Percentiles rank a stretch among this genome's conserved stretches.
Evolutionary conservation across 495 filamentous ascomycete species (phyloP).

Genomic region (Hypomontagnella submonticulosa): DNA sequence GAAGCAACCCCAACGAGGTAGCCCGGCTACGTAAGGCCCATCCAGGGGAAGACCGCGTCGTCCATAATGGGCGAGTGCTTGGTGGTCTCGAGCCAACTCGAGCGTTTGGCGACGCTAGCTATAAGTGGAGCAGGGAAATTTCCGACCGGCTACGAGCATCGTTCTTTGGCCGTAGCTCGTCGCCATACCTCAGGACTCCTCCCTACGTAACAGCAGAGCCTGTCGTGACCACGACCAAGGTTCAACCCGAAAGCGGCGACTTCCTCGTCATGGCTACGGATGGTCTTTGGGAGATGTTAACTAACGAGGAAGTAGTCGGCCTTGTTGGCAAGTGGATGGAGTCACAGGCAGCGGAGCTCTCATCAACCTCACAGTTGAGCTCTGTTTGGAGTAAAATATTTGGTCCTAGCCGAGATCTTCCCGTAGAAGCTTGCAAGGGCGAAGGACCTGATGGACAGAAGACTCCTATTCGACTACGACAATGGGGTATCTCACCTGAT

Average conservation of each 20-base stretch:
- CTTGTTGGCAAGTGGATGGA: slow-evolving; percentile 98
- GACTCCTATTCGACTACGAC: slow-evolving; percentile 83
- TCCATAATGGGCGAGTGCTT: slow-evolving; percentile 87
- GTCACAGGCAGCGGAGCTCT: slow-evolving; percentile 64
- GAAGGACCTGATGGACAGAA: slow-evolving; percentile 63
- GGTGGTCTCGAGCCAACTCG: slow-evolving; percentile 91
- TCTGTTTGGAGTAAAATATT: slow-evolving; percentile 68
- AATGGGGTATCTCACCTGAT: slow-evolving; percentile 79
- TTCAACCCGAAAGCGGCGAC: slow-evolving; percentile 89
- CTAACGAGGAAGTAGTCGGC: slow-evolving; percentile 97
- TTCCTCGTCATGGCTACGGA: slow-evolving; percentile 98
- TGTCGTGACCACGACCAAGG: slow-evolving; percentile 91
- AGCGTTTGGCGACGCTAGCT: slow-evolving; percentile 94
- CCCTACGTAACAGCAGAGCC: slow-evolving; percentile 99
- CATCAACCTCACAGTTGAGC: slow-evolving; percentile 51
- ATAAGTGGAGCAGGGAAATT: slow-evolving; percentile 92
- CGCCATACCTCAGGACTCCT: slow-evolving; percentile 81
- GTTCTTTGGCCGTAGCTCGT: slow-evolving; percentile 85
- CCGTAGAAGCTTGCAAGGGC: slow-evolving; percentile 61
- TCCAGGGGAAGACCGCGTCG: slow-evolving; percentile 85
- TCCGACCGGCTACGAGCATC: slow-evolving; percentile 81
- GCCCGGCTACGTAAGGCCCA: slow-evolving; percentile 84
- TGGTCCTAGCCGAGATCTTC: slow-evolving; percentile 63
- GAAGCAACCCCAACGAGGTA: slow-evolving; percentile 82
- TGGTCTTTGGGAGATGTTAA: slow-evolving; percentile 99